Percentiles rank a stretch among this genome's conserved stretches.
Conservation (phyloP, 1,139 yeast genomes). For the Schizosaccharomyces versatilis region DNA sequence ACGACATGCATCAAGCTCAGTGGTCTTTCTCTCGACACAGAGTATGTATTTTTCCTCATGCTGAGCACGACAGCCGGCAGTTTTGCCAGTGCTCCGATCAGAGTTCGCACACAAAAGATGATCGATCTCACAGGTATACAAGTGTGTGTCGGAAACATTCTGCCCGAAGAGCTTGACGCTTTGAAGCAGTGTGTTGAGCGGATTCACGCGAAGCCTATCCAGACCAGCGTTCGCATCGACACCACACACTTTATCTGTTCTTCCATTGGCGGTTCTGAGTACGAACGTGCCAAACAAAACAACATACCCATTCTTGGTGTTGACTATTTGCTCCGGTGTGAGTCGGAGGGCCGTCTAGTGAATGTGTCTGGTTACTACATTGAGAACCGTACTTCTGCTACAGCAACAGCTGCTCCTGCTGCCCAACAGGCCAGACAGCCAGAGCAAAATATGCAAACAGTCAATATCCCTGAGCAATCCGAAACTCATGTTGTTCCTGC, state of each 20-base stretch:
- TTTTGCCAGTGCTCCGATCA: conserved; percentile 43
- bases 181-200: conserved; percentile 38
- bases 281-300: conserved; percentile 56
- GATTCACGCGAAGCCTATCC: conserved; percentile 74
- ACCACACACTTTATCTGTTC: conserved; percentile 76
- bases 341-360: conserved; percentile 64
- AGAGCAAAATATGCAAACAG: background rate
- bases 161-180: conserved; percentile 39
- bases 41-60: conserved; percentile 56
- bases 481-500: background rate
- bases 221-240: conserved; percentile 53
- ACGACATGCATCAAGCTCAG: conserved; percentile 71
- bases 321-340: conserved; percentile 92
- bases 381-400: conserved; percentile 19
- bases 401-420: conserved; percentile 3
- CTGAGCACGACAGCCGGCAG: conserved; percentile 79
- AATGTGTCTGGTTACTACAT: conserved; percentile 77
- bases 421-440: background rate
- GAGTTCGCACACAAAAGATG: conserved; percentile 79
- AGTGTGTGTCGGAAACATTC: conserved; percentile 66
- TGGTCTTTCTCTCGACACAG: conserved; percentile 72
- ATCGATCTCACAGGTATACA: conserved; percentile 87
- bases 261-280: conserved; percentile 31
- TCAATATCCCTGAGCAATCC: background rate
- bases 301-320: conserved; percentile 91